Percentiles rank a stretch among this genome's conserved stretches.
These are phyloP conservation scores for Penicillium daleae DNA, from an alignment of 495 filamentous ascomycete genomes.

Conservation along the genomic window DNA sequence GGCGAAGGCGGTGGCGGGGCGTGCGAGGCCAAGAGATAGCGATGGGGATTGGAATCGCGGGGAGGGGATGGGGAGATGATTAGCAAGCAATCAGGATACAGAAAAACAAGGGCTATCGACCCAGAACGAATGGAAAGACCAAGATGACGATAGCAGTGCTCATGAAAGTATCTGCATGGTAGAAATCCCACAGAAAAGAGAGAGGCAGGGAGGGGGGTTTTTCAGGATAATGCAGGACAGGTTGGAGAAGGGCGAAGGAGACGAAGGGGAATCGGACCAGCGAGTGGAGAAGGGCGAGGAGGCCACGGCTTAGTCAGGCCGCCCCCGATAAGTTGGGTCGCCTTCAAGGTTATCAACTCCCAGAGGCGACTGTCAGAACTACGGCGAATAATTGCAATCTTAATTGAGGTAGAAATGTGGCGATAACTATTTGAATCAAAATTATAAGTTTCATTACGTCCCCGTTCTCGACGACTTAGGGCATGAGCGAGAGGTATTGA, in stretches of 20 bases:
- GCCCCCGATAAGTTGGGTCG: background rate
- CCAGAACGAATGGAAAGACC: constrained; percentile 25
- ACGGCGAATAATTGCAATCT: background rate
- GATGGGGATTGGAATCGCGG: constrained; percentile 24
- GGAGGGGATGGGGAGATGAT: constrained; percentile 15
- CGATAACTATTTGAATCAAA: no score
- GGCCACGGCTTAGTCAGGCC: constrained; percentile 29
- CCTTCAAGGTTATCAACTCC: background rate
- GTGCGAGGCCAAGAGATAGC: constrained; percentile 15
- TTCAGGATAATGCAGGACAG: constrained; percentile 11
- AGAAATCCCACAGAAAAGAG: constrained; percentile 8
- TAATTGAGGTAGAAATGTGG: background rate
- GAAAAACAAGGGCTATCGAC: constrained; percentile 28
- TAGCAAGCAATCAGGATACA: constrained; percentile 14
- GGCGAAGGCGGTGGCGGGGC: constrained; percentile 14
- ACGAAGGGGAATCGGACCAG: constrained; percentile 22
- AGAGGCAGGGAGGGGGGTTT: background rate
- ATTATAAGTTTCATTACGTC: no score
- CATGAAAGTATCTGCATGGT: constrained; percentile 30
- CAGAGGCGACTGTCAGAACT: background rate
- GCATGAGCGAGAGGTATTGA: no score
- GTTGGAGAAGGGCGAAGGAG: constrained; percentile 21
- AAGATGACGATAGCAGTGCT: constrained; percentile 18
- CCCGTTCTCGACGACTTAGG: background rate
- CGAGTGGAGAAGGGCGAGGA: constrained; percentile 34